A percentile compares a stretch with the other conserved stretches of the same genome.
These are phyloP conservation scores for Seiridium unicorne DNA, from an alignment of 2,329 filamentous ascomycete species.

Conservation along the genomic window DNA sequence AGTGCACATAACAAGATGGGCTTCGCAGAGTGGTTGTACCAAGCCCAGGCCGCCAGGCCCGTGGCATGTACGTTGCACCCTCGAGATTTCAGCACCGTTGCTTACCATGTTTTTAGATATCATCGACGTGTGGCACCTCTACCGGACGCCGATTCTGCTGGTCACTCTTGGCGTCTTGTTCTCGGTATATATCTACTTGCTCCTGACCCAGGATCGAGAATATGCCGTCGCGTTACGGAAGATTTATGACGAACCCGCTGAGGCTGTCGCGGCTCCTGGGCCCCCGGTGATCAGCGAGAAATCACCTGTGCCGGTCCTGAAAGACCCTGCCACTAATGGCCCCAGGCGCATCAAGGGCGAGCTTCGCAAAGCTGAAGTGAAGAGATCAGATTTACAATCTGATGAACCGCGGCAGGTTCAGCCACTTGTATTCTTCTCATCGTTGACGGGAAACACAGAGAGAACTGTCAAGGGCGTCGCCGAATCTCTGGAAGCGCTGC, in stretches of 20 bases:
- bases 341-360: slow-evolving; percentile 50
- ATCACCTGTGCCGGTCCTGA: slow-evolving; percentile 8
- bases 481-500: slow-evolving; percentile 49
- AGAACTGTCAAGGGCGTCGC: slow-evolving; percentile 65
- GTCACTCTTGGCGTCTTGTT: slow-evolving; percentile 33
- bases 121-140: slow-evolving; percentile 42
- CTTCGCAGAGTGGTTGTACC: slow-evolving; percentile 1
- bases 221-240: slow-evolving; percentile 28
- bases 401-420: slow-evolving; percentile 54
- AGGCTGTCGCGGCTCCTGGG: slow-evolving; percentile 1
- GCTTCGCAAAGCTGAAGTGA: slow-evolving; percentile 30
- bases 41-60: slow-evolving; percentile 1
- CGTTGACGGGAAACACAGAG: slow-evolving; percentile 80
- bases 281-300: slow-evolving; percentile 14
- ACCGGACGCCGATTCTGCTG: slow-evolving; percentile 42
- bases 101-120: slow-evolving; percentile 23
- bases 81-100: not conserved
- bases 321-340: slow-evolving; percentile 34
- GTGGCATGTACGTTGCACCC: not conserved
- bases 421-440: slow-evolving; percentile 84
- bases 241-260: slow-evolving; percentile 7
- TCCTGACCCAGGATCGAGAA: slow-evolving; percentile 25
- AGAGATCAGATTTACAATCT: slow-evolving; percentile 23
- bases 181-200: slow-evolving; percentile 27
- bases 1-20: not conserved